Evolutionary conservation across 768 basidiomycete genomes (phyloP).

Genomic region (Rhodotorula graminis): DNA sequence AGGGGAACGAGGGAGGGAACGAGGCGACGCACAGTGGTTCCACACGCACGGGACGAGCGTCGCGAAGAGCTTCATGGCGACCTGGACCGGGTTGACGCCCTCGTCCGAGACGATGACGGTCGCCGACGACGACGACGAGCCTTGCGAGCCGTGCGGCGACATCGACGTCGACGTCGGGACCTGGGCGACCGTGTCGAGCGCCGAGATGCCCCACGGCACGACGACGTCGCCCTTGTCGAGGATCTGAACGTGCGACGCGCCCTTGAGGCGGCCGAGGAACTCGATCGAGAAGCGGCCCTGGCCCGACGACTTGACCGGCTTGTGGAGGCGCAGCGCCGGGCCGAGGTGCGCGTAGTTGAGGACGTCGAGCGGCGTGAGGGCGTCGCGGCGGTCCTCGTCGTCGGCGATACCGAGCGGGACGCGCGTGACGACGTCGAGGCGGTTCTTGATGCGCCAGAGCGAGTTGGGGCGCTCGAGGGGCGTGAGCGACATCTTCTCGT

Average conservation of each 20-base stretch:
- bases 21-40: too few species aligned
- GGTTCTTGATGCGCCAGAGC: slow-evolving; percentile 27
- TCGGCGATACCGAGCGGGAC: slow-evolving; percentile 24
- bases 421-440: slow-evolving; percentile 23
- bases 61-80: too few species aligned
- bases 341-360: slow-evolving; percentile 26
- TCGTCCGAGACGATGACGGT: too few species aligned
- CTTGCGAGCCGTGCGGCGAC: too few species aligned
- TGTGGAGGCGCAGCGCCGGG: slow-evolving; percentile 9
- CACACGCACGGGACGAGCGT: too few species aligned
- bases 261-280: not conserved
- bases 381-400: not conserved
- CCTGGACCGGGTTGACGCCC: too few species aligned
- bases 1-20: too few species aligned
- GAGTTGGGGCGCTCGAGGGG: slow-evolving; percentile 26
- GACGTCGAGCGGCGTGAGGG: not conserved
- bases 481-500: slow-evolving; percentile 7
- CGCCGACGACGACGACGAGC: too few species aligned
- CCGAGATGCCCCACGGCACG: too few species aligned
- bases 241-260: too few species aligned
- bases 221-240: not conserved
- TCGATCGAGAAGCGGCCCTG: slow-evolving; percentile 3
- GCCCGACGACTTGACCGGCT: not conserved
- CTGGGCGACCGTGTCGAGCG: too few species aligned
- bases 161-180: too few species aligned